Conservation (phyloP, 1,284 basidiomycete genomes). For the Entoloma clypeatum region DNA sequence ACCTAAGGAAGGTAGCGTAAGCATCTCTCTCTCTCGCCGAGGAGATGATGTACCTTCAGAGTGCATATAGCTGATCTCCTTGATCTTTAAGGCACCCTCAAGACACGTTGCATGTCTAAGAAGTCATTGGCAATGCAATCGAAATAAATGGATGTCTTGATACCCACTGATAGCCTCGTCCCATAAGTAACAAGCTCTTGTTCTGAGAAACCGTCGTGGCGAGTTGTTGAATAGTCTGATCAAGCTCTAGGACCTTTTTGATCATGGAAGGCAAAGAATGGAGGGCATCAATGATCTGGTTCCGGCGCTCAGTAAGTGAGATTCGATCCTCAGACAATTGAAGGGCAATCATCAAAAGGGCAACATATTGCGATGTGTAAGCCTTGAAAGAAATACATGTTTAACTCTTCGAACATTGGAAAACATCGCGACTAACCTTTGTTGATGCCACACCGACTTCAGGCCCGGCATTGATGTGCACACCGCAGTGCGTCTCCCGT, state of each 20-base stretch:
- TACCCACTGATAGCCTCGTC: constrained; percentile 91
- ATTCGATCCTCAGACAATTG: constrained; percentile 97
- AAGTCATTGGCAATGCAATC: not conserved
- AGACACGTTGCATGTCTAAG: constrained; percentile 88
- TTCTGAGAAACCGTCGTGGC: constrained; percentile 79
- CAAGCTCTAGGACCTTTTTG: constrained; percentile 81
- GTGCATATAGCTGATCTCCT: constrained; percentile 96
- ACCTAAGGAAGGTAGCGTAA: constrained; percentile 53
- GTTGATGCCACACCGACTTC: constrained; percentile 99
- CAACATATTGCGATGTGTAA: constrained; percentile 99
- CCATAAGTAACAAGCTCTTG: constrained; percentile 94
- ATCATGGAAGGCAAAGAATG: constrained; percentile 90
- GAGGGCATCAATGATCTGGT: constrained; percentile 92
- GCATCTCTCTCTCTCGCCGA: constrained; percentile 31
- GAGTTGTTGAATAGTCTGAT: constrained; percentile 78
- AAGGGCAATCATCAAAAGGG: constrained; percentile 96
- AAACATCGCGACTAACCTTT: constrained; percentile 57
- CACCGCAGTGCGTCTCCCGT: constrained; percentile 98
- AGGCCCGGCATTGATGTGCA: constrained; percentile 99
- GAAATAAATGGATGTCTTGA: not conserved
- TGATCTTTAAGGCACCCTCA: constrained; percentile 99
- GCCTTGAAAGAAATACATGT: constrained; percentile 48
- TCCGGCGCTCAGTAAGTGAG: constrained; percentile 85
- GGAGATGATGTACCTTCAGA: constrained; percentile 60
- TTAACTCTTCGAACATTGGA: constrained; percentile 14